Evolutionary conservation across 2,329 filamentous ascomycete genomes (phyloP).

Genomic region (Graphilbum sp.): DNA sequence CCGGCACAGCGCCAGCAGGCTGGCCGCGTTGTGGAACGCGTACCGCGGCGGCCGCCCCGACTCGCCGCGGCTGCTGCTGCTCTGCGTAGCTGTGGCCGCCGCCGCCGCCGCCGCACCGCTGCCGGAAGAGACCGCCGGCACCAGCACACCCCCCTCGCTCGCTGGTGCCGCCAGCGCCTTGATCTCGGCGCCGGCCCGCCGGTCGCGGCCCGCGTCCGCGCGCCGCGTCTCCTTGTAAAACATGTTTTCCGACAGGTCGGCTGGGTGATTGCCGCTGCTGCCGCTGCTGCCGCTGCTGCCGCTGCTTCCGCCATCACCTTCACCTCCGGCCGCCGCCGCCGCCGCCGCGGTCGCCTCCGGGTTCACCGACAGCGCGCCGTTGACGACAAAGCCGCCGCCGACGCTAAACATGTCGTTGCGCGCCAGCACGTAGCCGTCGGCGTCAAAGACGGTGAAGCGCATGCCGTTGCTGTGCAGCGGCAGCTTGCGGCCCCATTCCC

Average conservation of each 20-base stretch:
- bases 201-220: conserved; percentile 27
- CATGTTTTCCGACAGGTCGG: conserved; percentile 33
- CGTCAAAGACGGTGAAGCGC: conserved; percentile 32
- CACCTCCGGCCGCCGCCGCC: background rate
- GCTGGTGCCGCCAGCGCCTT: conserved; percentile 15
- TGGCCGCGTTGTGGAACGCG: conserved; percentile 29
- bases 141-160: no score
- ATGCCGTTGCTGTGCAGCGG: conserved; percentile 35
- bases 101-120: no score
- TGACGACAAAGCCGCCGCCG: conserved; percentile 35
- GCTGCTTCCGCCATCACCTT: background rate
- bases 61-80: background rate
- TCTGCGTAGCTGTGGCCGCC: no score
- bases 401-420: conserved; percentile 35
- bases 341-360: background rate
- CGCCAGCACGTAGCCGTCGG: conserved; percentile 27
- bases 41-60: conserved; percentile 22
- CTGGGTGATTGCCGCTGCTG: conserved; percentile 17
- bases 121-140: no score
- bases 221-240: conserved; percentile 34
- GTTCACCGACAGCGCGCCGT: conserved; percentile 27
- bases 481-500: conserved; percentile 35
- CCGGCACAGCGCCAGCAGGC: conserved; percentile 27
- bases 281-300: background rate
- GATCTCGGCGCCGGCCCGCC: conserved; percentile 26